These are phyloP conservation scores for Scutellaria barbata DNA, from an alignment of 257 asterid genomes.

Conservation along the genomic window DNA sequence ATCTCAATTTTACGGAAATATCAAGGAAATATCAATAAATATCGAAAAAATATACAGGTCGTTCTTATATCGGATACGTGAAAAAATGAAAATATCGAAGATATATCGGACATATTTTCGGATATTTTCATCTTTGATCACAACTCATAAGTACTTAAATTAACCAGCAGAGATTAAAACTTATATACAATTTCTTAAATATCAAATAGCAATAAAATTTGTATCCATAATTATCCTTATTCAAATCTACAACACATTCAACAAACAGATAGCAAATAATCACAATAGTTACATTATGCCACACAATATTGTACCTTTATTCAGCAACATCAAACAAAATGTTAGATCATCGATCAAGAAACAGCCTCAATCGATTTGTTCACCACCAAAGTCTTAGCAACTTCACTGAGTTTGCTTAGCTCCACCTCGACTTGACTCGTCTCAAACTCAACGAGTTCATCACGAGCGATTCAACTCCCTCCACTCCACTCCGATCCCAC, in stretches of 20 bases:
- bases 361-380: slow-evolving; percentile 44
- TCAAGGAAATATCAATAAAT: too few species aligned
- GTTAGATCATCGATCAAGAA: slow-evolving; percentile 7
- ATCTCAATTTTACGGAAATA: too few species aligned
- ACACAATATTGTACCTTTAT: neutral
- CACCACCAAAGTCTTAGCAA: slow-evolving; percentile 38
- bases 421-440: slow-evolving; percentile 49
- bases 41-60: too few species aligned
- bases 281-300: neutral
- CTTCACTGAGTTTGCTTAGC: slow-evolving; percentile 45
- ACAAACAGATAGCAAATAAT: neutral
- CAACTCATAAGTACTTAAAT: too few species aligned
- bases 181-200: too few species aligned
- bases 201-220: neutral
- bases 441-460: slow-evolving; percentile 41
- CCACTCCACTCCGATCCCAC: slow-evolving; percentile 46
- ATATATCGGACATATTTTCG: too few species aligned
- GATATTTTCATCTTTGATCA: too few species aligned
- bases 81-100: too few species aligned
- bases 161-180: too few species aligned
- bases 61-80: too few species aligned
- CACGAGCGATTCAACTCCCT: slow-evolving; percentile 59
- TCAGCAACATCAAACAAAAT: neutral
- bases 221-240: neutral
- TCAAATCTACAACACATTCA: neutral